These are phyloP conservation scores for Nelumbo lutea DNA, from an alignment of 164 flowering plant genomes.

Conservation along the genomic window DNA sequence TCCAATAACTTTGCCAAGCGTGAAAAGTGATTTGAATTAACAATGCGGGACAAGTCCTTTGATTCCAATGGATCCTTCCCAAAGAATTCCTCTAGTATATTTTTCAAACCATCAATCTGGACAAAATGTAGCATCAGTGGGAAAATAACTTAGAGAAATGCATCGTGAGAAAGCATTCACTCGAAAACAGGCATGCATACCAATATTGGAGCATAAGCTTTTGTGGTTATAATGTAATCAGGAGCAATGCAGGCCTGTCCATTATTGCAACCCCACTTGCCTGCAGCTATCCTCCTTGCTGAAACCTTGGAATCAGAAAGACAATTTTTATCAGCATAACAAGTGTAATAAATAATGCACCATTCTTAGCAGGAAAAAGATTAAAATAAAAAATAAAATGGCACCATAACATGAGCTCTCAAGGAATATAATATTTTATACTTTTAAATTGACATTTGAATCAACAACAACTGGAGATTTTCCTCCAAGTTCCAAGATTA, in stretches of 20 bases:
- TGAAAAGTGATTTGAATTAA: constrained; percentile 61
- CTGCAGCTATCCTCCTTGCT: constrained; percentile 53
- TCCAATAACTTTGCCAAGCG: constrained; percentile 69
- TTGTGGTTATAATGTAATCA: constrained; percentile 70
- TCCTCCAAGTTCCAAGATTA: constrained; percentile 92
- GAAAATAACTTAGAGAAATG: constrained; percentile 4
- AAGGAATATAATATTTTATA: constrained; percentile 19
- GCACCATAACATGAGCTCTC: not conserved
- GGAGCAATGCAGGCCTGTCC: constrained; percentile 83
- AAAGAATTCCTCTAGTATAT: constrained; percentile 53
- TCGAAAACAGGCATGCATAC: constrained; percentile 25
- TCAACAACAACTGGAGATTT: constrained; percentile 88
- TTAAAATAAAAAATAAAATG: not conserved
- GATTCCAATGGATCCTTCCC: constrained; percentile 72
- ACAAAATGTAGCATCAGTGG: constrained; percentile 5
- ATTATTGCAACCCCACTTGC: constrained; percentile 67
- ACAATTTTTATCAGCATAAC: constrained; percentile 2
- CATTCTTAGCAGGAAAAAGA: not conserved
- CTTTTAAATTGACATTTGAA: constrained; percentile 54
- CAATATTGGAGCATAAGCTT: constrained; percentile 64
- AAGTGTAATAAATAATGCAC: not conserved
- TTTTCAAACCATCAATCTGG: constrained; percentile 61
- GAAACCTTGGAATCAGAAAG: constrained; percentile 48
- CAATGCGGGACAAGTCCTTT: constrained; percentile 72
- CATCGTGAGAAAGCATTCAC: not conserved